A percentile compares a stretch with the other conserved stretches of the same genome.
Evolutionary conservation across 192 early-diverging fungal genomes (phyloP).

Genomic region (Haplosporangium gracile): DNA sequence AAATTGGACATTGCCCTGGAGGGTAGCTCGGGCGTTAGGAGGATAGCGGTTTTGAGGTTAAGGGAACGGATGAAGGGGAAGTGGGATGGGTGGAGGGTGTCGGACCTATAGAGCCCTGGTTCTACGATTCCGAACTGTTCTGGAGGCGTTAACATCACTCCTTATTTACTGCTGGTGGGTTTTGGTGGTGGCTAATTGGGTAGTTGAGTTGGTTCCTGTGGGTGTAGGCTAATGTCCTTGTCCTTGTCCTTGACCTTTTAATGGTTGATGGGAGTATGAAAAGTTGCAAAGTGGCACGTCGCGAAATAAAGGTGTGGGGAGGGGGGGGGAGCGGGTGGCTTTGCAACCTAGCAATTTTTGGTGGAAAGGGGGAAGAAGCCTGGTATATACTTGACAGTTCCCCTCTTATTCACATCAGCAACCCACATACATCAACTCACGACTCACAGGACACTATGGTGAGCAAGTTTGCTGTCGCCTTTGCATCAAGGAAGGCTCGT

Average conservation of each 20-base stretch:
- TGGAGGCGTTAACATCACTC: conserved; percentile 67
- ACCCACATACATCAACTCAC: too few relatives aligned
- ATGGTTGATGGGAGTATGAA: background rate
- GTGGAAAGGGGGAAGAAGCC: background rate
- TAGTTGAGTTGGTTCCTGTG: background rate
- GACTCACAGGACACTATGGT: too few relatives aligned
- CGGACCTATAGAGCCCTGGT: conserved; percentile 87
- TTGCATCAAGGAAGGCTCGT: too few relatives aligned
- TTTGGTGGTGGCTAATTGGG: background rate
- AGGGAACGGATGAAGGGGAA: conserved; percentile 88
- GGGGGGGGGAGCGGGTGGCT: background rate
- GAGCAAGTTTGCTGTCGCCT: too few relatives aligned
- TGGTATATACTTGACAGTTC: too few relatives aligned
- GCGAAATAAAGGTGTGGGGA: background rate
- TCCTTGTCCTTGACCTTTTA: too few relatives aligned
- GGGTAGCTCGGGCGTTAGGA: conserved; percentile 87
- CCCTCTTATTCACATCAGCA: too few relatives aligned
- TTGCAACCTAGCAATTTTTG: background rate
- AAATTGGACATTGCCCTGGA: conserved; percentile 81
- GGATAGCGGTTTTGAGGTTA: conserved; percentile 81
- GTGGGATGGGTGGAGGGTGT: conserved; percentile 77
- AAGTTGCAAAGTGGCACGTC: background rate
- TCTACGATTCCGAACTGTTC: conserved; percentile 95
- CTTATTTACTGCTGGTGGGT: background rate
- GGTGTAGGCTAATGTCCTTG: too few relatives aligned